These are phyloP conservation scores for Pythium vanterpoolii DNA, from an alignment of 352 stramenopile species.

Conservation along the genomic window DNA sequence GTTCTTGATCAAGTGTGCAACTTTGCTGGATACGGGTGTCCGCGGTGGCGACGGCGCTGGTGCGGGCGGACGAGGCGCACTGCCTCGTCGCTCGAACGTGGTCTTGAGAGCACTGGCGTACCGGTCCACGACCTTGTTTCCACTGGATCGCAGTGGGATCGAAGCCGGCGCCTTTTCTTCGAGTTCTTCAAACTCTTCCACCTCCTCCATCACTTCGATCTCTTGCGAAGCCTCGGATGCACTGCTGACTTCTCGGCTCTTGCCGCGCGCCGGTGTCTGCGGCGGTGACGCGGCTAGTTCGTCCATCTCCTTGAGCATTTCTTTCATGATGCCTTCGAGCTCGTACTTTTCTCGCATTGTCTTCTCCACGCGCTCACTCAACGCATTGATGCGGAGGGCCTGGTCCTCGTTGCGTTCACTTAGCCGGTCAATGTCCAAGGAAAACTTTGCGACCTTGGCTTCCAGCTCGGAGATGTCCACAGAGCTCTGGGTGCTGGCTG, in stretches of 20 bases:
- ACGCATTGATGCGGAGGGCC: conserved; percentile 37
- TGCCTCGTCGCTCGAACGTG: conserved; percentile 15
- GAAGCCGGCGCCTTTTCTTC: conserved; percentile 17
- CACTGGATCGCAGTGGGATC: conserved; percentile 13
- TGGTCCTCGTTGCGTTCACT: conserved; percentile 63
- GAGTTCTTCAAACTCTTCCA: conserved; percentile 10
- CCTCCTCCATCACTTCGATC: not conserved
- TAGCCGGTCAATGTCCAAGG: conserved; percentile 42
- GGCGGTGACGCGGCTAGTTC: not conserved
- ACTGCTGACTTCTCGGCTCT: conserved; percentile 1
- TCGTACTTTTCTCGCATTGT: conserved; percentile 51
- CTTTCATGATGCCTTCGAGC: conserved; percentile 47
- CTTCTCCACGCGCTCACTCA: conserved; percentile 41
- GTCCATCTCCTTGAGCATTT: conserved; percentile 65
- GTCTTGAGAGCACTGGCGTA: conserved; percentile 44
- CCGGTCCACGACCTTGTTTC: conserved; percentile 41
- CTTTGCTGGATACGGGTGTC: conserved; percentile 34
- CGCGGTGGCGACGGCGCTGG: conserved; percentile 5
- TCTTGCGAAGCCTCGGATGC: not conserved
- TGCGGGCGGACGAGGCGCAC: conserved; percentile 8
- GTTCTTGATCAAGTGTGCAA: conserved; percentile 73
- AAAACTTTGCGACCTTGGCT: conserved; percentile 48
- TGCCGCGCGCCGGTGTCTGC: not conserved
- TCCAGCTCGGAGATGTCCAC: conserved; percentile 29
- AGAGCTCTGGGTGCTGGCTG: conserved; percentile 18